phyloP scores from a whole-genome alignment of 495 filamentous ascomycete species.

The Podospora fimiseda region DNA sequence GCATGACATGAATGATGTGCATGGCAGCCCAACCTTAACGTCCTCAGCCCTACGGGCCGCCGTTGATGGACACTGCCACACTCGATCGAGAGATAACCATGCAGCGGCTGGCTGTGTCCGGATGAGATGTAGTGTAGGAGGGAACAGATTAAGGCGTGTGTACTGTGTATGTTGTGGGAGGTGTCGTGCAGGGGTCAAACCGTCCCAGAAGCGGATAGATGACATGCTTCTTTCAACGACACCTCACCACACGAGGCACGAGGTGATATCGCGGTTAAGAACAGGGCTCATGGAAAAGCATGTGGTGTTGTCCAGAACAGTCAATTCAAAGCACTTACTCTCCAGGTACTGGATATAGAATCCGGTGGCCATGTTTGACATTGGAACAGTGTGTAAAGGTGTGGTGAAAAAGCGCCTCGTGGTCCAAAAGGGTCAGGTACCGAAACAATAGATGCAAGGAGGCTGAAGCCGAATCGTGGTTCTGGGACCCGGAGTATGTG shows the following conservation, averaged over 20 bases:
- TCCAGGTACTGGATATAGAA: conserved; percentile 60
- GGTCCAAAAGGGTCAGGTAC: conserved; percentile 12
- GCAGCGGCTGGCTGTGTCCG: conserved; percentile 14
- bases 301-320: conserved; percentile 5
- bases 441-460: conserved; percentile 18
- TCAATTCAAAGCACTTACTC: conserved; percentile 44
- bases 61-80: conserved; percentile 7
- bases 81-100: conserved; percentile 11
- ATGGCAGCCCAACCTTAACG: conserved; percentile 40
- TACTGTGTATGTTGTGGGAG: conserved; percentile 13
- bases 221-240: conserved; percentile 19
- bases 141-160: conserved; percentile 9
- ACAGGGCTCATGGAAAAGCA: neutral
- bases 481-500: conserved; percentile 31
- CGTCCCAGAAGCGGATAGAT: conserved; percentile 17
- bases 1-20: conserved; percentile 38
- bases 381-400: conserved; percentile 13
- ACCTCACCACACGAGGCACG: conserved; percentile 20
- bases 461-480: conserved; percentile 23
- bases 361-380: conserved; percentile 44
- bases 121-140: conserved; percentile 21
- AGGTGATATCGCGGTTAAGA: conserved; percentile 13
- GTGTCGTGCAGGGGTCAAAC: conserved; percentile 23
- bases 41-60: conserved; percentile 29
- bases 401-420: neutral